phyloP scores from a whole-genome alignment of 2,329 filamentous ascomycete genomes.

The Alternaria postmessia region DNA sequence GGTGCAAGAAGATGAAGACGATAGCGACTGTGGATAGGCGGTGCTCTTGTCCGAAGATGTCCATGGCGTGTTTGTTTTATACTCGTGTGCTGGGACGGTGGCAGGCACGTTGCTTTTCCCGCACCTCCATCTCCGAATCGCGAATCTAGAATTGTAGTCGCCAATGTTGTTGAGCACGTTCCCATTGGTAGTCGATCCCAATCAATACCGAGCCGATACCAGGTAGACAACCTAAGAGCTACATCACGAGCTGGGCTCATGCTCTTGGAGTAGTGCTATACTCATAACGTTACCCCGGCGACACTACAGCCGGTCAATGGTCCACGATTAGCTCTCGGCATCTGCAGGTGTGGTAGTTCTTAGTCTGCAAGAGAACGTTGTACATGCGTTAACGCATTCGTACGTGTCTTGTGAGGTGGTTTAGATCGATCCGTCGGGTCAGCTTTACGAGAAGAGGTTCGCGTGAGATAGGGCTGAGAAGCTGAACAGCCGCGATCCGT shows the following conservation, averaged over 20 bases:
- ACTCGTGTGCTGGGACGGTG: neutral
- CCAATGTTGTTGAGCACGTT: slow-evolving; percentile 1
- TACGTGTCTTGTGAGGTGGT: neutral
- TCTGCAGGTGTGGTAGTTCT: neutral
- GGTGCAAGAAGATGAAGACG: neutral
- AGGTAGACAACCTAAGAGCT: neutral
- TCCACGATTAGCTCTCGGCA: neutral
- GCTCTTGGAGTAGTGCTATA: neutral
- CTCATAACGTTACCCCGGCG: neutral
- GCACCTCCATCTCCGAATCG: neutral
- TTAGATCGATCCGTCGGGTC: neutral
- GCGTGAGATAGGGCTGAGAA: slow-evolving; percentile 3
- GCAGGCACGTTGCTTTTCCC: slow-evolving; percentile 1
- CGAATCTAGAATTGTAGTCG: neutral
- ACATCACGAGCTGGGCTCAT: neutral
- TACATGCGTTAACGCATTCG: neutral
- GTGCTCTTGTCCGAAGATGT: neutral
- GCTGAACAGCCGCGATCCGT: slow-evolving; percentile 3
- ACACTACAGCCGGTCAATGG: neutral
- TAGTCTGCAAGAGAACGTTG: neutral
- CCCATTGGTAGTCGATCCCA: neutral
- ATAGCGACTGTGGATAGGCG: neutral
- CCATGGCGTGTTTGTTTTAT: neutral
- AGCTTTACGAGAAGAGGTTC: neutral
- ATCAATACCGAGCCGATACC: neutral